Base-by-base conservation (phyloP, 306 rosid genomes). In the Inga laurina region DNA sequence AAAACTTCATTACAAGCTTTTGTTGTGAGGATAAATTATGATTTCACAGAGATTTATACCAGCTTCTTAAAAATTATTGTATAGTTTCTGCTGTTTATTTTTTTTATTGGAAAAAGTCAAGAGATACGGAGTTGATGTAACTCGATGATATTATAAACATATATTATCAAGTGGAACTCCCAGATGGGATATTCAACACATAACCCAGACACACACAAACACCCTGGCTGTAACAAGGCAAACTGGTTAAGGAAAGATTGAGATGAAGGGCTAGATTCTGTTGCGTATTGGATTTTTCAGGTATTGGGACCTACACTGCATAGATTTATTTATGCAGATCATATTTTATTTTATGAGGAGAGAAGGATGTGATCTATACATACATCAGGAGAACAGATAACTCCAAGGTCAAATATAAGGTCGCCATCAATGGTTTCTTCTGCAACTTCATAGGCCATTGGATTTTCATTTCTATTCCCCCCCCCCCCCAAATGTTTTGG, bases 401-500 rank as follows among this genome's bases (percentile, higher is more conserved):
- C 84, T 76, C 78, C 86, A 79, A 87, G 84, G 92, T 89, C 92
- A 83, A 85, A 87, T 83, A 75, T 66, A 87, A 83, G 57, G 92
- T 89, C 92, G 41, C 88, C 41, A 81, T 89, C 92, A 81, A 49
- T 62, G 78, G 74, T 84, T 79, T 54, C 43, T 37, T 62, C 43
- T 45, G 18, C 48, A 69, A 77, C 71, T 52, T 54, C 81, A 80
- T 64, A 22, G 32, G 34, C 66, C 32, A 59, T 9, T 22, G 30
- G 22, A 59, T 59, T 59, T 59, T 10, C 66, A 10, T 57, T 57
- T 21, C 12, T 59, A 39, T 39, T 8, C 1, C 2, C 8, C 2
- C 18, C 2, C 18, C 2, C 10, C 3, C 62, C 13, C 10, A 59
- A 8, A 3, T n/a, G 10, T 59, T 59, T 59, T 32, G 30, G 8